Conservation (phyloP, 352 stramenopile species). For the Globisporangium cystogenes region DNA sequence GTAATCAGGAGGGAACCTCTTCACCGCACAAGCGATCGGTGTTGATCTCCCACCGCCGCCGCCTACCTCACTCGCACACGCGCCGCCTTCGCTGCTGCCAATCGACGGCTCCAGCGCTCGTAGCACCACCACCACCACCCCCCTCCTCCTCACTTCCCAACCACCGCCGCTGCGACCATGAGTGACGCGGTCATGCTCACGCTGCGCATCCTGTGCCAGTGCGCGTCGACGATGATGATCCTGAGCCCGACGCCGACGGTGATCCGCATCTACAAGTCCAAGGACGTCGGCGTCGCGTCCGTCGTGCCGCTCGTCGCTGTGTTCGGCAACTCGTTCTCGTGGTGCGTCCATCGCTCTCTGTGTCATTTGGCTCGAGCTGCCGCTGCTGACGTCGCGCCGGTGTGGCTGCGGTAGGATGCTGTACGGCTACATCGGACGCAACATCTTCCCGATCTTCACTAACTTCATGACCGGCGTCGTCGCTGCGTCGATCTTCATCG, state of each 20-base stretch:
- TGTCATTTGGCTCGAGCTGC: too few relatives aligned
- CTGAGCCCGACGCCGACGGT: conserved; percentile 30
- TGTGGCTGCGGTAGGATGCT: conserved; percentile 5
- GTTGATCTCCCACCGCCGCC: too few relatives aligned
- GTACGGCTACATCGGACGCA: conserved; percentile 6
- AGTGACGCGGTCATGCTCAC: conserved; percentile 4
- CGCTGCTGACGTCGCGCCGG: too few relatives aligned
- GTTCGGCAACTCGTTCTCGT: conserved; percentile 35
- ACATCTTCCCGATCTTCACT: conserved; percentile 28
- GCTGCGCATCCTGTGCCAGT: conserved; percentile 15
- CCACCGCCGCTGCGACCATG: neutral
- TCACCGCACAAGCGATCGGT: too few relatives aligned
- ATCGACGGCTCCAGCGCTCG: too few relatives aligned
- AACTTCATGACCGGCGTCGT: conserved; percentile 43
- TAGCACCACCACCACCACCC: too few relatives aligned
- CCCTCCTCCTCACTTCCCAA: too few relatives aligned
- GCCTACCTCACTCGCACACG: too few relatives aligned
- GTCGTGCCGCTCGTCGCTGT: conserved; percentile 34
- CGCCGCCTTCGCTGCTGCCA: too few relatives aligned
- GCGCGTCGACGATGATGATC: conserved; percentile 29
- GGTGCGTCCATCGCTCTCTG: conserved; percentile 1
- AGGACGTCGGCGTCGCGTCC: conserved; percentile 26
- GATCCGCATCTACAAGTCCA: conserved; percentile 30
- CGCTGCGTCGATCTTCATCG: conserved; percentile 34
- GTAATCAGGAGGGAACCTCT: too few relatives aligned